Evolutionary conservation across 768 basidiomycete species (phyloP).

Genomic region (Boletus subcaerulescens): DNA sequence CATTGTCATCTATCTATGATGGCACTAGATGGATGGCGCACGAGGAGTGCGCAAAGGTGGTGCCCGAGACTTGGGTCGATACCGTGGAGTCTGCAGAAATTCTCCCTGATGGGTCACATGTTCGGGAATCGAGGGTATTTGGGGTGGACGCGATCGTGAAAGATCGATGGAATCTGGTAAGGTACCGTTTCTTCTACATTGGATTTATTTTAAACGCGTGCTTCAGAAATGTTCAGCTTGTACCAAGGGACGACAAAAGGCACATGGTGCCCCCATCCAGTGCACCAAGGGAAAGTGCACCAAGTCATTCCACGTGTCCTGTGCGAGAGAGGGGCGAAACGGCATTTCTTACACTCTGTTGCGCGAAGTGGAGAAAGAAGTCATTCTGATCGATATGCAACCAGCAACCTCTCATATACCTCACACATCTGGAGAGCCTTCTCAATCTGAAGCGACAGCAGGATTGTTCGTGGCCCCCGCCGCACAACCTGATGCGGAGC

Average conservation of each 20-base stretch:
- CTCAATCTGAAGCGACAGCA: neutral
- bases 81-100: slow-evolving; percentile 43
- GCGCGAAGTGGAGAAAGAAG: slow-evolving; percentile 79
- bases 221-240: slow-evolving; percentile 90
- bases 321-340: slow-evolving; percentile 57
- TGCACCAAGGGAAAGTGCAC: slow-evolving; percentile 94
- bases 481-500: slow-evolving; percentile 12
- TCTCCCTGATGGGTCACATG: slow-evolving; percentile 30
- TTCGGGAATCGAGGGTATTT: slow-evolving; percentile 58
- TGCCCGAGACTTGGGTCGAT: slow-evolving; percentile 94
- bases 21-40: slow-evolving; percentile 69
- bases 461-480: neutral
- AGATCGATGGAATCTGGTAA: slow-evolving; percentile 89
- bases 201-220: neutral
- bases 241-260: slow-evolving; percentile 59
- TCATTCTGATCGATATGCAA: slow-evolving; percentile 55
- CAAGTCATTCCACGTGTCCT: slow-evolving; percentile 91
- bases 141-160: slow-evolving; percentile 88
- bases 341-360: slow-evolving; percentile 60
- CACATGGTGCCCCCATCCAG: slow-evolving; percentile 82
- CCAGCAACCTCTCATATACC: slow-evolving; percentile 6
- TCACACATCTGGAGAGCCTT: slow-evolving; percentile 1
- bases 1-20: slow-evolving; percentile 21
- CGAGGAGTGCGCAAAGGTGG: slow-evolving; percentile 70
- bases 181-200: slow-evolving; percentile 23